Conservation (phyloP, 2,329 filamentous ascomycete species). For the Paraphoma sp. region DNA sequence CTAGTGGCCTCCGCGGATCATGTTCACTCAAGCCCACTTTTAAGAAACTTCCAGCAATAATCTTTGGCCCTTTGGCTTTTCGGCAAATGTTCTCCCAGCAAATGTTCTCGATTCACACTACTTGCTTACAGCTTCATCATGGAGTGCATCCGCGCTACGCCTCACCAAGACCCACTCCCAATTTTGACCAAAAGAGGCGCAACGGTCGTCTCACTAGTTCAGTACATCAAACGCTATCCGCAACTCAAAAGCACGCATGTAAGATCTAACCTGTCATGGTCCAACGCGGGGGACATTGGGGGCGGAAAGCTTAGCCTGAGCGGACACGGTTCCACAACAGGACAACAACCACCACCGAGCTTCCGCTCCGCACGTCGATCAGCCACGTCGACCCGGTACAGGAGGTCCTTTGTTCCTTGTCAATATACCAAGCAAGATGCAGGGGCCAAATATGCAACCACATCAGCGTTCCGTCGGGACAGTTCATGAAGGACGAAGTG, state of each 20-base stretch:
- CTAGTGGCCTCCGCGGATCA: not conserved
- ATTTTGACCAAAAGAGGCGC: not conserved
- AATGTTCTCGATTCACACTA: not conserved
- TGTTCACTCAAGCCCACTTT: not conserved
- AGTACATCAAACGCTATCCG: not conserved
- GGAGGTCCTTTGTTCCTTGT: too few relatives aligned
- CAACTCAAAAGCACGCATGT: constrained; percentile 6
- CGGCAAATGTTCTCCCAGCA: not conserved
- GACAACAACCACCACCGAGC: not conserved
- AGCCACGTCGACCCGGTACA: not conserved
- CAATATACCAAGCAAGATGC: not conserved
- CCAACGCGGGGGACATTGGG: constrained; percentile 19
- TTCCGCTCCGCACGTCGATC: constrained; percentile 2
- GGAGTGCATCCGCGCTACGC: not conserved
- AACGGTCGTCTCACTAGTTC: constrained; percentile 1
- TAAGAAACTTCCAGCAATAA: not conserved
- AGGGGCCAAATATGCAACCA: constrained; percentile 5
- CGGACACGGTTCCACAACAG: constrained; percentile 8
- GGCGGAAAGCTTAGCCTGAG: constrained; percentile 19
- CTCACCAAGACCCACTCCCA: not conserved
- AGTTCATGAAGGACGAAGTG: not conserved
- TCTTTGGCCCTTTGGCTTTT: not conserved
- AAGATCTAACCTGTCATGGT: constrained; percentile 9
- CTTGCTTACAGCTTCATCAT: not conserved
- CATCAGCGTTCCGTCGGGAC: not conserved